Percentiles rank a stretch among this genome's conserved stretches.
These are phyloP conservation scores for Trichophyton mentagrophytes DNA, from an alignment of 2,329 filamentous ascomycete species.

Conservation along the genomic window DNA sequence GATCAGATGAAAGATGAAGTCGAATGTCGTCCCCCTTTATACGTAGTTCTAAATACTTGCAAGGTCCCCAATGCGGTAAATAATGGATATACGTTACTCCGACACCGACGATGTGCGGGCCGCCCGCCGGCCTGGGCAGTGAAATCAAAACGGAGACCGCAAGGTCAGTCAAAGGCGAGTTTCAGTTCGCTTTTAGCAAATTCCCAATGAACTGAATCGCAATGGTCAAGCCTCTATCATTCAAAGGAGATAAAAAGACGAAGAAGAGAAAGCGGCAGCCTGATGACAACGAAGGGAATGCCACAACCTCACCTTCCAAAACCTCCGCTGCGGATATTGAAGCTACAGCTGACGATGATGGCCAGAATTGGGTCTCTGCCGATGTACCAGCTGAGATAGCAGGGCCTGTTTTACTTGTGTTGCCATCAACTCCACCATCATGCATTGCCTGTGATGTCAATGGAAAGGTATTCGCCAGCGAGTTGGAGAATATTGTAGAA, in stretches of 20 bases:
- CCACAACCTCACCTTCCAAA: conserved; percentile 21
- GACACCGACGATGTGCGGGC: background rate
- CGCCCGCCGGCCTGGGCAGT: too few relatives aligned
- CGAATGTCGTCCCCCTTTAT: background rate
- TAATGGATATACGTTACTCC: background rate
- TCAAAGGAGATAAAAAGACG: conserved; percentile 94
- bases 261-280: conserved; percentile 76
- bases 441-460: conserved; percentile 75
- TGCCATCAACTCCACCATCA: conserved; percentile 60
- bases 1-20: background rate
- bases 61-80: background rate
- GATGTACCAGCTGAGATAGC: conserved; percentile 60
- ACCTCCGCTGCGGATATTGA: conserved; percentile 15
- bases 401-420: conserved; percentile 70
- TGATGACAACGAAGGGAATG: conserved; percentile 34
- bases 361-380: conserved; percentile 86
- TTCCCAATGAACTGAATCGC: conserved; percentile 10
- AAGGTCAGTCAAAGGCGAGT: too few relatives aligned
- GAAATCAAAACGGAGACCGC: too few relatives aligned
- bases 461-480: conserved; percentile 71
- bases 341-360: conserved; percentile 37
- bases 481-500: conserved; percentile 79
- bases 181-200: background rate
- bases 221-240: conserved; percentile 66
- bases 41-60: background rate